These are phyloP conservation scores for Daldinia eschscholtzii DNA, from an alignment of 2,329 filamentous ascomycete genomes.

Conservation along the genomic window DNA sequence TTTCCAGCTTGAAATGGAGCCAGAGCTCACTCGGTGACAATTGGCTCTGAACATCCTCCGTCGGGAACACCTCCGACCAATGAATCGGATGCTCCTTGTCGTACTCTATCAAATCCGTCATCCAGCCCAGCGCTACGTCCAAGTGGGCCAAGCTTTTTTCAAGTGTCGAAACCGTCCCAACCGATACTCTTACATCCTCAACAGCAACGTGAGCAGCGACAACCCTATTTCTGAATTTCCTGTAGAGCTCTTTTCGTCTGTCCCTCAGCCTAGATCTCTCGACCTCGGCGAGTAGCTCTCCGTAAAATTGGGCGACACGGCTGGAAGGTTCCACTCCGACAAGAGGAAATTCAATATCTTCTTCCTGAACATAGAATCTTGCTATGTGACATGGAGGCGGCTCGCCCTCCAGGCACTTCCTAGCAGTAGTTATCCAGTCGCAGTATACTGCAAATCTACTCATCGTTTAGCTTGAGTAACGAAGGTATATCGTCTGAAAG, in stretches of 20 bases:
- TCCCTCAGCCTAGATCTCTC: conserved; percentile 34
- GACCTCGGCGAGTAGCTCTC: conserved; percentile 28
- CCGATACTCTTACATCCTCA: conserved; percentile 15
- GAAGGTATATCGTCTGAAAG: neutral
- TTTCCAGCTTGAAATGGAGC: conserved; percentile 46
- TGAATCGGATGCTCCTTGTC: conserved; percentile 45
- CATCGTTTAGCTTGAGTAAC: conserved; percentile 22
- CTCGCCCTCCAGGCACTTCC: conserved; percentile 38
- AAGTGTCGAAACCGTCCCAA: conserved; percentile 37
- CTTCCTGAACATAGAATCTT: conserved; percentile 20
- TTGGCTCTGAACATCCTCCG: conserved; percentile 9
- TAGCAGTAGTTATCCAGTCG: conserved; percentile 36
- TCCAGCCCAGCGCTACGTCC: conserved; percentile 36
- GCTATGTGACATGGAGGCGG: conserved; percentile 22
- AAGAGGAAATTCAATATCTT: conserved; percentile 35
- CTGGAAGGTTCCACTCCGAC: conserved; percentile 24
- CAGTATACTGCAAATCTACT: conserved; percentile 40
- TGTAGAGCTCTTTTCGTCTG: conserved; percentile 38
- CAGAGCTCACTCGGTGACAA: conserved; percentile 41
- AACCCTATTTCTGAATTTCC: conserved; percentile 33
- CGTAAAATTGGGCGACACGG: conserved; percentile 38
- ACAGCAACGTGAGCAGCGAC: conserved; percentile 37
- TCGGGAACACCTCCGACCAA: conserved; percentile 43
- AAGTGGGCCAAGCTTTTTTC: conserved; percentile 35
- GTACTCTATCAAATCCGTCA: conserved; percentile 41